Evolutionary conservation across 148 eudicot genomes (phyloP).

Genomic region (Vaccinium corymbosum): DNA sequence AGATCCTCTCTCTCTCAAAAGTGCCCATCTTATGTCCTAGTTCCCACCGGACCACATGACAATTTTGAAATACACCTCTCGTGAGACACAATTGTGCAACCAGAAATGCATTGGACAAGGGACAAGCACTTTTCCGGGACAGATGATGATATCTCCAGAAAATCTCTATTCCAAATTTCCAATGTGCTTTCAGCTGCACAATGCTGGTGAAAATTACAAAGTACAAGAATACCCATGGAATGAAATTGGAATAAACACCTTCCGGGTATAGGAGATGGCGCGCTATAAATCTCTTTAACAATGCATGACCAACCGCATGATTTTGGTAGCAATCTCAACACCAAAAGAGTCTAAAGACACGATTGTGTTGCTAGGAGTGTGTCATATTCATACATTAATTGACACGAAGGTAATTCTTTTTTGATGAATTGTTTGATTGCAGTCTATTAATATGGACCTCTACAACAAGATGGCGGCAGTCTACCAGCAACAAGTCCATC

Average conservation of each 20-base stretch:
- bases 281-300: neutral
- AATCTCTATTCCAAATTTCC: neutral
- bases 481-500: constrained; percentile 54
- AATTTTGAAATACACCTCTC: neutral
- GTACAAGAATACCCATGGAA: neutral
- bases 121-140: neutral
- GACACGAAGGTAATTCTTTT: neutral
- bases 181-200: neutral
- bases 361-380: neutral
- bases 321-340: neutral
- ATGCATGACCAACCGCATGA: neutral
- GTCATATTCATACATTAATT: neutral
- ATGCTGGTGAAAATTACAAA: neutral
- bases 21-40: neutral
- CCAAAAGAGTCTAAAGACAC: neutral
- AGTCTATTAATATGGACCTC: constrained; percentile 74
- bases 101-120: neutral
- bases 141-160: neutral
- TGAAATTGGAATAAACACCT: neutral
- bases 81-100: neutral
- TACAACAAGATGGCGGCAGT: constrained; percentile 69
- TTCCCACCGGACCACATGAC: neutral
- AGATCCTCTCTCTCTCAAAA: no score
- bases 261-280: neutral
- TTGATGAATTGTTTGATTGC: constrained; percentile 18